A percentile compares a stretch with the other conserved stretches of the same genome.
Conservation (phyloP, 805 yeast genomes). For the Phaffomyces thermotolerans region DNA sequence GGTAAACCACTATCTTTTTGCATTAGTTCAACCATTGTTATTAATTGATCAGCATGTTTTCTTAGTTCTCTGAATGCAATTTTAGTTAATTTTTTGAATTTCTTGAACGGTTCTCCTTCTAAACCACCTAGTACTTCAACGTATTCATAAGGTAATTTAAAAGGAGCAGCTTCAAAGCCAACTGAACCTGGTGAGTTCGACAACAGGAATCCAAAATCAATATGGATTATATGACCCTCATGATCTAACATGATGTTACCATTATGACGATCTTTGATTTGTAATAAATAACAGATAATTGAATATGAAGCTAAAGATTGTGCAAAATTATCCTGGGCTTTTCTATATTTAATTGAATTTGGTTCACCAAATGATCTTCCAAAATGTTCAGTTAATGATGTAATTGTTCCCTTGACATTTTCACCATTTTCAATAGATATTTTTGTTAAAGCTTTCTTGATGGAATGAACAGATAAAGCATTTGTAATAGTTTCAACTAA, state of each 20-base stretch:
- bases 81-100: constrained; percentile 58
- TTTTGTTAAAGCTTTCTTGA: constrained; percentile 85
- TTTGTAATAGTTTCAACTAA: constrained; percentile 93
- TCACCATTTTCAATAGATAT: constrained; percentile 59
- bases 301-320: constrained; percentile 88
- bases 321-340: constrained; percentile 83
- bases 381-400: constrained; percentile 75
- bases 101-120: constrained; percentile 50
- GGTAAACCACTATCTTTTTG: constrained; percentile 85
- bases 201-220: constrained; percentile 89
- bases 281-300: constrained; percentile 79
- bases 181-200: constrained; percentile 96
- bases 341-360: constrained; percentile 44
- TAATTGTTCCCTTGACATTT: constrained; percentile 62
- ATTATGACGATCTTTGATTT: constrained; percentile 93
- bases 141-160: constrained; percentile 85
- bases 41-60: constrained; percentile 62
- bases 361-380: constrained; percentile 64
- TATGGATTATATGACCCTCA: constrained; percentile 91
- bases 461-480: constrained; percentile 89
- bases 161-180: constrained; percentile 97
- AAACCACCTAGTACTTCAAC: constrained; percentile 82
- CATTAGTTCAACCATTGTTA: constrained; percentile 88
- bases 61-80: constrained; percentile 71
- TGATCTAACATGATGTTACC: constrained; percentile 96